Evolutionary conservation across 2,329 filamentous ascomycete species (phyloP), one percentile per base, ranked within the genome.

Genomic region (Clarireedia hainanense): DNA sequence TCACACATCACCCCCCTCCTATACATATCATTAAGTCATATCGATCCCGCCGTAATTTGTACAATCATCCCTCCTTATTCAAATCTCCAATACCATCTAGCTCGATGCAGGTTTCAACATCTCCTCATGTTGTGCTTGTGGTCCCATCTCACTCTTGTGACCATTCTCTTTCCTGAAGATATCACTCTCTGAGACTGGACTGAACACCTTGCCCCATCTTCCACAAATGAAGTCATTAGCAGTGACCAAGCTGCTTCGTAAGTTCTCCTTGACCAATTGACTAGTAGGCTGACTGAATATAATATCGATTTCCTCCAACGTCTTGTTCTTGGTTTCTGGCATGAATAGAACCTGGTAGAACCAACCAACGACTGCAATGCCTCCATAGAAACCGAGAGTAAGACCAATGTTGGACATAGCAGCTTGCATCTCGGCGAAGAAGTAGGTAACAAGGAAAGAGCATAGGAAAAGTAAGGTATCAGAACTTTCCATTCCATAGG

Each of bases 281-380:
- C 73, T 72, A 0, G 85, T 88, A 0, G 85, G 84, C 58, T 79
- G 75, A 50, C 78, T 75, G 67, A 88, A 88, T 20, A 88, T 73
- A 39, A 81, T 72, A 58, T 89, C 85, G 57, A 89, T 88, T 70
- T 89, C 85, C 70, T 89, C 86, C 0, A 89, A 77, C 2, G 80
- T 80, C 68, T 74, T 74, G 54, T 68, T 80, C 74, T 88, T 88
- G 2, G 85, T 88, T 74, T 88, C 84, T 0, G 84, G 85, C 86
- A 89, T 89, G 71, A 88, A 89, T 50, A 88, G 67, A 47, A 88
- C 74, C 71, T 89, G 85, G 69, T 88, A 89, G 62, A 87, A 73
- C 79, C 84, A 86, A 12, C 84, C 86, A 0, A 89, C 9, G 0
- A 86, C 76, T 0, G 85, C 85, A 53, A 89, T 88, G 15, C 86